Evolutionary conservation across 139 green algal genomes (phyloP), one percentile per base, ranked within the genome.

Genomic region (Microglena sp.): DNA sequence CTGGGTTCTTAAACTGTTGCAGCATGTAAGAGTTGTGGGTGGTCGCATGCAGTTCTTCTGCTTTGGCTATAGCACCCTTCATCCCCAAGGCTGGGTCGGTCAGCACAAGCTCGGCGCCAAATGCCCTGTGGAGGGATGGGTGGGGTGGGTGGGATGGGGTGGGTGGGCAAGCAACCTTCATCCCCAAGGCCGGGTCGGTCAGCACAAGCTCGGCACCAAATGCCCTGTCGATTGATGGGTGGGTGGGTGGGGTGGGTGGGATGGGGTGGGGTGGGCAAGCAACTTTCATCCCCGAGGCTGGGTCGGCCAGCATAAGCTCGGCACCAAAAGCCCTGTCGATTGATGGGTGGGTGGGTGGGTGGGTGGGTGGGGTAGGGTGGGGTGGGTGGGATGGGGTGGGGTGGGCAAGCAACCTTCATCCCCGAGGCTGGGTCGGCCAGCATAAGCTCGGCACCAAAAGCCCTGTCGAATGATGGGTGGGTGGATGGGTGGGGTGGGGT

Each of bases 1-100:
- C 86, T 6, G 87, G 85, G 80, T 98, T 99, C 68, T 99, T 87
- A 82, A 99, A 98, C 76, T 99, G 94, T 78, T 98, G 89, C 67
- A 97, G 85, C 76, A 96, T 93, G 79, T 88, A 95, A 3, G 87
- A 72, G 69, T 76, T 58, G 0, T 74, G 58, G 0, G 71, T 92
- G 18, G 43, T 53, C 6, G 32, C 46, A 6, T 86, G 79, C 30
- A 99, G 82, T 69, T 96, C 67, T 73, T 95, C 79, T 8, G 93
- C 94, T 65, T 92, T 94, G 7, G 70, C 56, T 30, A 99, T 93
- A 5, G 93, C 89, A 11, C 88, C 94, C 0, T 72, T 86, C 91
- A 96, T 90, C 24, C 84, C 83, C 73, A 83, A 72, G 1, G 28
- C 3, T 31, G 36, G 55, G 62, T 94, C 84, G 0, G 90, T 97